Evolutionary conservation across 2,329 filamentous ascomycete genomes (phyloP), one percentile per base, ranked within the genome.

Genomic region (Penicillium sp.): DNA sequence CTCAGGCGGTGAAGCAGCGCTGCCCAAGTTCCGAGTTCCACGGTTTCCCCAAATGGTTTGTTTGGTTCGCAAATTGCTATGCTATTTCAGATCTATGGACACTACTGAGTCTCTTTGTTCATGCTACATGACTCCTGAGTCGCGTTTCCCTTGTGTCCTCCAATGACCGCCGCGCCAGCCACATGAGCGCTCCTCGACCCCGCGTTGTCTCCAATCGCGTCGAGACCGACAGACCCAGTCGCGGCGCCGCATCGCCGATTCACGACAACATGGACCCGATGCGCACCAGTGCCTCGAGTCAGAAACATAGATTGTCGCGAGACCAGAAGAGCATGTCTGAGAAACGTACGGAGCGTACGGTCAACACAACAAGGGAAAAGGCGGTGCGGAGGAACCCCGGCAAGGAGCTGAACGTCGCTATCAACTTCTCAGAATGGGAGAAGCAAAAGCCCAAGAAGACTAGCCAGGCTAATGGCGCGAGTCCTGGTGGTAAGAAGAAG

Each of bases 321-420:
- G 72, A 68, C 23, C 61, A 61, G 28, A 70, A 64, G 28, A 63
- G 57, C 25, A 62, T 63, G 33, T 64, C 61, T 28, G 74, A 76
- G 49, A 69, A 70, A 50, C 67, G 71, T 40, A 63, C 67, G 1
- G 72, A 72, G 46, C 70, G 70, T 48, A 64, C 64, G 20, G 61
- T 81, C 47, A 76, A 84, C 52, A 81, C 82, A 40, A 83, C 81
- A 20, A 74, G 81, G 49, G 86, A 89, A 62, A 82, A 81, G 47
- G 65, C 84, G 31, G 75, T 78, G 49, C 78, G 82, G 6, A 78
- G 76, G 62, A 88, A 84, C 59, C 79, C 84, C 12, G 71, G 73
- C 39, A 75, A 75, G 57, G 72, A 73, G 45, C 59, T 63, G 3
- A 50, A 59, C 46, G 62, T 52, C 50, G 61, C 63, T 44, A 60